phyloP scores from a whole-genome alignment of 2,329 filamentous ascomycete genomes.

The Acrodontium crateriforme region DNA sequence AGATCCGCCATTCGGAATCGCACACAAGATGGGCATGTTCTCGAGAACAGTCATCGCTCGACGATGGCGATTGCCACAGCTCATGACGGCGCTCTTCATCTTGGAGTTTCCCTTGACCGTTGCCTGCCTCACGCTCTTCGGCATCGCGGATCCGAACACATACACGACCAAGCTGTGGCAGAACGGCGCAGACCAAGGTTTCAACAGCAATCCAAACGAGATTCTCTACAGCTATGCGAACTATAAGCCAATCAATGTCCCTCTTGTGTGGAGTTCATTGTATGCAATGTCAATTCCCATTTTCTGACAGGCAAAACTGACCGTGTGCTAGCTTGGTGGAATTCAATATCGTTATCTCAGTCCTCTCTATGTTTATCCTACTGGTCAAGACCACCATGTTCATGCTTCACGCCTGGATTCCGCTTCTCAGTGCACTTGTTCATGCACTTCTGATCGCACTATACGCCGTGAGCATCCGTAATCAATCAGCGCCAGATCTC shows the following conservation, averaged over 20 bases:
- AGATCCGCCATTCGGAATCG: too few relatives aligned
- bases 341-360: slow-evolving; percentile 63
- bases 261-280: slow-evolving; percentile 61
- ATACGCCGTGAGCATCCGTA: slow-evolving; percentile 52
- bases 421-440: slow-evolving; percentile 46
- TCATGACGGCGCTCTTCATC: slow-evolving; percentile 44
- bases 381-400: slow-evolving; percentile 55
- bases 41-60: slow-evolving; percentile 37
- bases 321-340: slow-evolving; percentile 48
- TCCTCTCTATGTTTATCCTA: slow-evolving; percentile 63
- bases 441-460: slow-evolving; percentile 46
- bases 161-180: slow-evolving; percentile 61
- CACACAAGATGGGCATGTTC: too few relatives aligned
- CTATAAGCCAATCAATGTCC: slow-evolving; percentile 45
- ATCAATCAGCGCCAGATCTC: slow-evolving; percentile 61
- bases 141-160: slow-evolving; percentile 57
- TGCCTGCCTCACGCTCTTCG: slow-evolving; percentile 54
- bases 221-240: slow-evolving; percentile 64
- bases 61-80: slow-evolving; percentile 39
- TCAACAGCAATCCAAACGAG: slow-evolving; percentile 60
- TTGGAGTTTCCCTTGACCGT: slow-evolving; percentile 54
- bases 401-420: slow-evolving; percentile 59
- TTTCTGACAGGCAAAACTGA: slow-evolving; percentile 4
- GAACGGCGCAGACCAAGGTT: slow-evolving; percentile 54
- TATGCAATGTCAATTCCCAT: slow-evolving; percentile 25